Evolutionary conservation across 1,139 yeast genomes (phyloP).

Genomic region (Komagataea norvegica): DNA sequence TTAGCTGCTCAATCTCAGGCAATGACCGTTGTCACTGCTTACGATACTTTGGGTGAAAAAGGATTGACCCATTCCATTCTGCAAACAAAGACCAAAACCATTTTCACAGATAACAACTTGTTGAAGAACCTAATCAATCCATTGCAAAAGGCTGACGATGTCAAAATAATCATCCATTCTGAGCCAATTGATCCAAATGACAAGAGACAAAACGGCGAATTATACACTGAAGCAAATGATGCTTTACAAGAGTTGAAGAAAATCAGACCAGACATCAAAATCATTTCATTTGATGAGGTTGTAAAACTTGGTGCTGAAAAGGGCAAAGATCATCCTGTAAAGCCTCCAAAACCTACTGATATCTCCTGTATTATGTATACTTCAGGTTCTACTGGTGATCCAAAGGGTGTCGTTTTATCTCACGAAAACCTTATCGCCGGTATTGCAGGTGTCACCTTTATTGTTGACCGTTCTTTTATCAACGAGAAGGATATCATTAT

Average conservation of each 20-base stretch:
- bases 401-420: slow-evolving; percentile 90
- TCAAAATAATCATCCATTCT: slow-evolving; percentile 68
- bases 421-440: slow-evolving; percentile 81
- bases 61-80: slow-evolving; percentile 85
- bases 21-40: slow-evolving; percentile 91
- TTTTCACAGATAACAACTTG: slow-evolving; percentile 79
- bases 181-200: slow-evolving; percentile 60
- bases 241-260: slow-evolving; percentile 56
- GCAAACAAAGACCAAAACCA: slow-evolving; percentile 72
- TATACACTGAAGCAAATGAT: slow-evolving; percentile 49
- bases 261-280: slow-evolving; percentile 70
- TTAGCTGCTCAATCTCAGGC: slow-evolving; percentile 72
- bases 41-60: slow-evolving; percentile 90
- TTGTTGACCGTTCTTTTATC: slow-evolving; percentile 52
- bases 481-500: slow-evolving; percentile 61
- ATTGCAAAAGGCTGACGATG: slow-evolving; percentile 53
- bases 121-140: slow-evolving; percentile 67
- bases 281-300: slow-evolving; percentile 64
- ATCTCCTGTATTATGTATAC: slow-evolving; percentile 95
- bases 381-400: slow-evolving; percentile 96
- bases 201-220: slow-evolving; percentile 56
- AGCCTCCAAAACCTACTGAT: slow-evolving; percentile 67
- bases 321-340: slow-evolving; percentile 35
- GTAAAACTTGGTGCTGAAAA: slow-evolving; percentile 52
- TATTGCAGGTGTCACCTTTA: slow-evolving; percentile 71